A percentile compares a stretch with the other conserved stretches of the same genome.
phyloP scores from a whole-genome alignment of 306 rosid genomes.

The Ammopiptanthus mongolicus region DNA sequence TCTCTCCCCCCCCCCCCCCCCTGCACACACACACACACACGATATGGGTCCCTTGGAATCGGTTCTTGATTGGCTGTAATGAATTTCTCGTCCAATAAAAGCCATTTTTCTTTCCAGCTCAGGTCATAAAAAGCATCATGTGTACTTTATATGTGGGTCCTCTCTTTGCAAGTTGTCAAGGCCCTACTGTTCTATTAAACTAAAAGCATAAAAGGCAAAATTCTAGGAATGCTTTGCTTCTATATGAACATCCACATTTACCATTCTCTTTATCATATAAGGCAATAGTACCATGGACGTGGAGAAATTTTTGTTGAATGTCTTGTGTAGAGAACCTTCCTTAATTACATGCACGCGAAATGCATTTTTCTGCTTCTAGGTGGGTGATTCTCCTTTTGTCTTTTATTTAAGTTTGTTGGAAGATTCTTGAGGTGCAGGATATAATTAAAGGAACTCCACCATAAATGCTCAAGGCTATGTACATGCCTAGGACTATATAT shows the following conservation, averaged over 20 bases:
- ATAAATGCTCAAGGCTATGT: conserved; percentile 24
- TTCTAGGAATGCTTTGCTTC: conserved; percentile 12
- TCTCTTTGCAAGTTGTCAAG: conserved; percentile 26
- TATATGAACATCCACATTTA: conserved; percentile 26
- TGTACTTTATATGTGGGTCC: conserved; percentile 14
- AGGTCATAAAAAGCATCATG: conserved; percentile 22
- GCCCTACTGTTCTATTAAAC: neutral
- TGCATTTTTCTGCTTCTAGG: conserved; percentile 15
- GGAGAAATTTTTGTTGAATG: conserved; percentile 3
- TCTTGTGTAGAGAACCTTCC: conserved; percentile 47
- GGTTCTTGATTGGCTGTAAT: conserved; percentile 34
- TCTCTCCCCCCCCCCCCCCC: too few relatives aligned
- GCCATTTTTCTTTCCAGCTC: neutral
- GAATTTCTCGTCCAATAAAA: conserved; percentile 20
- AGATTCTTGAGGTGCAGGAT: conserved; percentile 27
- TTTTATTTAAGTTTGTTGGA: conserved; percentile 15
- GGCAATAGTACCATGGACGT: conserved; percentile 17
- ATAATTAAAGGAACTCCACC: conserved; percentile 42
- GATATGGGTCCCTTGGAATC: conserved; percentile 29
- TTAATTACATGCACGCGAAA: conserved; percentile 23
- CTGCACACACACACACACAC: neutral
- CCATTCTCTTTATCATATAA: conserved; percentile 17
- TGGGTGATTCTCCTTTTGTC: conserved; percentile 18
- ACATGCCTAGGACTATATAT: conserved; percentile 10
- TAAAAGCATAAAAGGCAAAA: conserved; percentile 21